Conservation (phyloP, 179 eudicot species). For the Spinacia oleracea region DNA sequence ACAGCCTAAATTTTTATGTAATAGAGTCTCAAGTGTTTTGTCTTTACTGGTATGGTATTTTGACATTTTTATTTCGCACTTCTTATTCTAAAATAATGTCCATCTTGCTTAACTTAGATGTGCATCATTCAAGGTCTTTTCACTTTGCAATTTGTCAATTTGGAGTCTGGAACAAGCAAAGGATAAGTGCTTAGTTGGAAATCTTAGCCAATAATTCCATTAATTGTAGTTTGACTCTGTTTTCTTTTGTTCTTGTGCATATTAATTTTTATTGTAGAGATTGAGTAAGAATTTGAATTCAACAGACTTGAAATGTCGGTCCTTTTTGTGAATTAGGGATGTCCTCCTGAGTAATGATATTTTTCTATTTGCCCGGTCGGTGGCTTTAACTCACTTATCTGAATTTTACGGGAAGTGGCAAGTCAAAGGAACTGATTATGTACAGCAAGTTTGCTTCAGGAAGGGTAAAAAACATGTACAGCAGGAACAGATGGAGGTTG, state of each 20-base stretch:
- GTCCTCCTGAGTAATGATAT: no score
- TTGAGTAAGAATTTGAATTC: background rate
- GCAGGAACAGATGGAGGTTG: no score
- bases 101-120: background rate
- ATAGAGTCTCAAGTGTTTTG: background rate
- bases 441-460: no score
- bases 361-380: no score
- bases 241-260: background rate
- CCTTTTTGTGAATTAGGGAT: no score
- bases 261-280: background rate
- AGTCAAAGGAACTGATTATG: no score
- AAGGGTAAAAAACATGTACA: no score
- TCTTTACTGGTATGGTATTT: background rate
- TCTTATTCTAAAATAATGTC: background rate
- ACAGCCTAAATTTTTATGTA: background rate
- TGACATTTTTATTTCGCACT: no score
- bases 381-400: no score
- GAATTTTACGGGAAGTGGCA: no score
- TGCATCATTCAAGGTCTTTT: background rate
- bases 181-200: background rate
- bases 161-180: background rate
- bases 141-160: background rate
- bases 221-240: background rate
- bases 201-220: background rate
- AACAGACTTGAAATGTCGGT: background rate